Percentiles rank a stretch among this genome's conserved stretches.
These are phyloP conservation scores for Acacia concinna DNA, from an alignment of 331 rosid genomes.

Conservation along the genomic window DNA sequence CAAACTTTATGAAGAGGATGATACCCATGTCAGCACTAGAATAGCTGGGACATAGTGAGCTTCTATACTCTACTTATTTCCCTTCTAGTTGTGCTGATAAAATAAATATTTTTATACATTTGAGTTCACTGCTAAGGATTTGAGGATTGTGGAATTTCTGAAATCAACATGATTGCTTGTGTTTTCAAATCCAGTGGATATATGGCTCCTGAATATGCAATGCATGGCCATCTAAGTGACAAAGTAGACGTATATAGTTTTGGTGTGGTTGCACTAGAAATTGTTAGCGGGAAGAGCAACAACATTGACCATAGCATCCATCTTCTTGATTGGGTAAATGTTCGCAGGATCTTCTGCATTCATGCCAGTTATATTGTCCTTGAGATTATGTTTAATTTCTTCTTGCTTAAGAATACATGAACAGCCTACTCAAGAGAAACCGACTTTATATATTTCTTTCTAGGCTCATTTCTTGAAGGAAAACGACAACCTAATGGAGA, in stretches of 20 bases:
- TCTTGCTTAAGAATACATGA: neutral
- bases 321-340: constrained; percentile 57
- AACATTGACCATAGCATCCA: constrained; percentile 10
- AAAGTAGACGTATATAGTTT: constrained; percentile 58
- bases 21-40: constrained; percentile 54
- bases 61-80: neutral
- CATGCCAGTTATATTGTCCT: neutral
- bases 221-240: constrained; percentile 49
- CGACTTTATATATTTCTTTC: neutral
- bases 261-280: constrained; percentile 37
- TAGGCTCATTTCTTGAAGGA: constrained; percentile 55
- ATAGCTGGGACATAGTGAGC: constrained; percentile 60
- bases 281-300: constrained; percentile 45
- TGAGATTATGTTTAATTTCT: neutral
- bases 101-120: neutral
- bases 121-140: neutral
- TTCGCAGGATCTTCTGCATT: neutral
- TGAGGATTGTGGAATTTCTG: neutral
- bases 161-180: neutral
- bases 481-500: constrained; percentile 43
- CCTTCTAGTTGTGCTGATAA: neutral
- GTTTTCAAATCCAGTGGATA: constrained; percentile 41
- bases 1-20: constrained; percentile 56
- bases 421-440: too few species aligned
- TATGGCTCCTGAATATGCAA: constrained; percentile 59